Conservation (phyloP, 345 rosid species). For the Populus davidiana region DNA sequence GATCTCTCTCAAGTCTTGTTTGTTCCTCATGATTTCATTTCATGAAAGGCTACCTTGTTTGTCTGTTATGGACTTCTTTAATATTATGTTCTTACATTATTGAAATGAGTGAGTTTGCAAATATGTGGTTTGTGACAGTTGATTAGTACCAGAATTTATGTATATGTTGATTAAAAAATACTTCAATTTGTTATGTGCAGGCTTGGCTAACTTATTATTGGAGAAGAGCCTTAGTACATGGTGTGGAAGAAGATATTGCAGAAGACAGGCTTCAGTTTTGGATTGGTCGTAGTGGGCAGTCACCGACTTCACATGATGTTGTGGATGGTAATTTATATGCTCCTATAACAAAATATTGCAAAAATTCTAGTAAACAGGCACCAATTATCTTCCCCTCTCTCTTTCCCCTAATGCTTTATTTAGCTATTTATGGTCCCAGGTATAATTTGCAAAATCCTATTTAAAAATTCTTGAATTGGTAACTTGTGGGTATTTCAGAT, state of each 20-base stretch:
- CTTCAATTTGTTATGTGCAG: slow-evolving; percentile 28
- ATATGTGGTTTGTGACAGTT: background rate
- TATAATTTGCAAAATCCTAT: background rate
- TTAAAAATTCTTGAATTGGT: background rate
- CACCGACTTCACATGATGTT: slow-evolving; percentile 66
- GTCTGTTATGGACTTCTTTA: background rate
- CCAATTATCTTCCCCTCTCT: background rate
- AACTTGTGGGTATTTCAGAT: background rate
- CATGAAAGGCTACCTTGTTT: background rate
- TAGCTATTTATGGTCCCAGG: background rate
- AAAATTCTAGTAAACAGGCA: background rate
- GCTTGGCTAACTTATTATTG: slow-evolving; percentile 84
- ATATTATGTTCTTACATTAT: background rate
- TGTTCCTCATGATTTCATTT: background rate
- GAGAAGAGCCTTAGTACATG: slow-evolving; percentile 73
- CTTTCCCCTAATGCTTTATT: background rate
- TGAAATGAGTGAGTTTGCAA: background rate
- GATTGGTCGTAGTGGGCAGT: slow-evolving; percentile 59
- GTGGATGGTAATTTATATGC: slow-evolving; percentile 59
- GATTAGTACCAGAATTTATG: background rate
- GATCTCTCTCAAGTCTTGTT: background rate
- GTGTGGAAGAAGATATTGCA: slow-evolving; percentile 70
- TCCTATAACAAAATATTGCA: background rate
- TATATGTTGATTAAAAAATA: background rate
- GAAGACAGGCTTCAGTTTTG: slow-evolving; percentile 69